Evolutionary conservation across 2,329 filamentous ascomycete species (phyloP).

Genomic region (Lasiodiplodia sp.): DNA sequence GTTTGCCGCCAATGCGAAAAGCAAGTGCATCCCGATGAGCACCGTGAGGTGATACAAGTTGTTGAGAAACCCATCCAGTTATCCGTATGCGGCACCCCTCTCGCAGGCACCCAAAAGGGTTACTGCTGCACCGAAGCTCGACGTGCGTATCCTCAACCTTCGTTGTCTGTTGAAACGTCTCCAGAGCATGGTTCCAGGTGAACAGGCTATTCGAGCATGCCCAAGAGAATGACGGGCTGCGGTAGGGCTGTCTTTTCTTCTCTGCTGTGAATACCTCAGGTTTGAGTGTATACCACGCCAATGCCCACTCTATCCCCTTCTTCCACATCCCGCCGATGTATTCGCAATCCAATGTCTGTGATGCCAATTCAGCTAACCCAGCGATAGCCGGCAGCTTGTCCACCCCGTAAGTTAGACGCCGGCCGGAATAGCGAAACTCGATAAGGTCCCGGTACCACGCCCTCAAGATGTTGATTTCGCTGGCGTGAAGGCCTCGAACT

Average conservation of each 20-base stretch:
- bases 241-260: neutral
- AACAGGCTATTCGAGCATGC: neutral
- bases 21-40: neutral
- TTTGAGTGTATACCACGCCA: neutral
- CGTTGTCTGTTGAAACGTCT: neutral
- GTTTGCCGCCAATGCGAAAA: neutral
- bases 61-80: neutral
- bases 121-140: neutral
- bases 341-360: neutral
- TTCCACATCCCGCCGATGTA: conserved; percentile 14
- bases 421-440: conserved; percentile 16
- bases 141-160: neutral
- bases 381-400: conserved; percentile 31
- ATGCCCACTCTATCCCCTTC: neutral
- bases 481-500: neutral
- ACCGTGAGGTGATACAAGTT: neutral
- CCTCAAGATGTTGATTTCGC: neutral
- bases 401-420: conserved; percentile 23
- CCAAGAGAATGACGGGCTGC: conserved; percentile 2
- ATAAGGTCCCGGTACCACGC: conserved; percentile 10
- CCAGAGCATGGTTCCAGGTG: neutral
- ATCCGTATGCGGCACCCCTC: neutral
- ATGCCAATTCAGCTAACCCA: conserved; percentile 20
- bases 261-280: no score
- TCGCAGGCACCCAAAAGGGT: neutral